These are phyloP conservation scores for Chalaropsis thielavioides DNA, from an alignment of 2,329 filamentous ascomycete genomes.

Conservation along the genomic window DNA sequence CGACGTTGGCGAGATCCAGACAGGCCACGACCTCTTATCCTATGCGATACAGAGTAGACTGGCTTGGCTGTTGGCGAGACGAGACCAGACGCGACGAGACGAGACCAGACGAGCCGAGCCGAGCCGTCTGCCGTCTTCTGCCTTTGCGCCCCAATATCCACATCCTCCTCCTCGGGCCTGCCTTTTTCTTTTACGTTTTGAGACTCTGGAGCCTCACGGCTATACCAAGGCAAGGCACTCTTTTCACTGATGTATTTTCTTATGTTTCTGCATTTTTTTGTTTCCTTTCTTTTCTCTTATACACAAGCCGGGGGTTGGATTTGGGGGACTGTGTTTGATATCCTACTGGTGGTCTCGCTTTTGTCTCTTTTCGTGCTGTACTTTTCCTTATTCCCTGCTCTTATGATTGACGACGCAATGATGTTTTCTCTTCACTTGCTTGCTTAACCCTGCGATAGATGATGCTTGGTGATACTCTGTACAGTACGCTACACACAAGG, in stretches of 20 bases:
- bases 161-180: not conserved
- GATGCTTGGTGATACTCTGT: not conserved
- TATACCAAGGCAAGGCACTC: not conserved
- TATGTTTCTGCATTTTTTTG: not conserved
- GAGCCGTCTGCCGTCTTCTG: too few relatives aligned
- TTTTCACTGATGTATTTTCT: not conserved
- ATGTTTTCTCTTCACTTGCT: constrained; percentile 10
- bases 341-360: not conserved
- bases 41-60: not conserved
- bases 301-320: not conserved
- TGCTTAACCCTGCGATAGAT: not conserved
- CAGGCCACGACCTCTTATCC: not conserved
- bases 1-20: not conserved
- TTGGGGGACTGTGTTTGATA: not conserved
- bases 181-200: not conserved
- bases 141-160: not conserved
- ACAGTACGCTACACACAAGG: not conserved
- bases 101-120: too few relatives aligned
- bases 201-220: not conserved
- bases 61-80: not conserved
- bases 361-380: not conserved
- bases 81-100: too few relatives aligned
- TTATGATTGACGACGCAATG: constrained; percentile 18
- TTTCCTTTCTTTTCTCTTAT: not conserved
- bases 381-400: constrained; percentile 7